Conservation (phyloP, 1,139 yeast genomes). For the Candida sp. region DNA sequence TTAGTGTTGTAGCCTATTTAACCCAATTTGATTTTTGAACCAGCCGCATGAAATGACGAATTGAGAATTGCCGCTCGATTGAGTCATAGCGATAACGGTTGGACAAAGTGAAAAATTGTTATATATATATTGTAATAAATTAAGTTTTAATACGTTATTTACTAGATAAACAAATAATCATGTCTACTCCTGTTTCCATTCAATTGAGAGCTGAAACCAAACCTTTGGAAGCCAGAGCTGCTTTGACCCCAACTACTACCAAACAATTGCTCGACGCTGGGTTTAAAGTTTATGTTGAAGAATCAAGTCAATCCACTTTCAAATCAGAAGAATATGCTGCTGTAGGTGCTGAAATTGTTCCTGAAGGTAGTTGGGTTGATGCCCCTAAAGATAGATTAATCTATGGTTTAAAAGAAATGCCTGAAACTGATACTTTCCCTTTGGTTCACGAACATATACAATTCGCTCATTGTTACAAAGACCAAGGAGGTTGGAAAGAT, state of each 20-base stretch:
- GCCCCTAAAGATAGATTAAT: slow-evolving; percentile 92
- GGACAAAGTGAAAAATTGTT: not conserved
- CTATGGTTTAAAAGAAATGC: slow-evolving; percentile 92
- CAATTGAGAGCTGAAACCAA: slow-evolving; percentile 95
- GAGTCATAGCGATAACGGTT: not conserved
- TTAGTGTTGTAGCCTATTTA: too few relatives aligned
- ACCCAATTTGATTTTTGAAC: not conserved
- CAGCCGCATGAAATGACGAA: not conserved
- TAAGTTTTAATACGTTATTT: not conserved
- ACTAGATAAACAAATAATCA: not conserved
- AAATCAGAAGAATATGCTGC: slow-evolving; percentile 67
- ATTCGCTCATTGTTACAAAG: slow-evolving; percentile 97
- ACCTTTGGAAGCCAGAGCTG: slow-evolving; percentile 97
- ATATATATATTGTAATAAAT: not conserved
- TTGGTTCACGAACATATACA: slow-evolving; percentile 94
- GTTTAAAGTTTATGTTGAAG: slow-evolving; percentile 83
- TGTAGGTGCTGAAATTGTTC: slow-evolving; percentile 86
- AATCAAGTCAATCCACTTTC: slow-evolving; percentile 81
- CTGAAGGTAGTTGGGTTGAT: slow-evolving; percentile 86
- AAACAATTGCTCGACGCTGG: slow-evolving; percentile 85
- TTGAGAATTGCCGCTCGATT: not conserved
- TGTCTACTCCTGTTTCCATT: slow-evolving; percentile 44
- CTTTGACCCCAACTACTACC: slow-evolving; percentile 89
- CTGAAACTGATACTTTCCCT: slow-evolving; percentile 88
- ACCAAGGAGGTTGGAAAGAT: slow-evolving; percentile 96